Base-by-base conservation (phyloP, 2,329 filamentous ascomycete genomes). In the Dryadomyces quercus-mongolicae region DNA sequence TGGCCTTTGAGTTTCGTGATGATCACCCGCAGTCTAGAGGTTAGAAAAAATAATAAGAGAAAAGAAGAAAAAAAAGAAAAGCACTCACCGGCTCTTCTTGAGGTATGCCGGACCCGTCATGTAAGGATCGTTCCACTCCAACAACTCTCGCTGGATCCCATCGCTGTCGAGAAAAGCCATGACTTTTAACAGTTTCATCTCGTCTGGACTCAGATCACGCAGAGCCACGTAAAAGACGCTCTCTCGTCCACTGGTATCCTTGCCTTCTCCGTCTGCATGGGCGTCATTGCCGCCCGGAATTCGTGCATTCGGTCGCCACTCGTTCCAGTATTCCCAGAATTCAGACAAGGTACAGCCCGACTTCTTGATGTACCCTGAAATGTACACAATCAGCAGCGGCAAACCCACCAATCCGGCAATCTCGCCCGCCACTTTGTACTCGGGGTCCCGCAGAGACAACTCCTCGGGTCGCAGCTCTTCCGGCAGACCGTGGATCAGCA, bases 281-380 rank as follows among this genome's bases (percentile, higher is more conserved):
- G n/a, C 25, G 2, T 31, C 13, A 3, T 15, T 20, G 9, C 21
- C 48, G 13, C 43, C 20, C 1, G 51, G 13, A 8, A 54, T 20
- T 1, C 55, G 44, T 0, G 51, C 53, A 7, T 55, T 55, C 0
- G 53, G 42, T 2, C 55, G 56, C 58, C 56, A 59, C 12, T 58
- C 58, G 38, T 57, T 58, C 58, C 58, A 58, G 42, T 57, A 56
- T 15, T 57, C 54, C 58, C 56, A 58, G 18, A 60, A 58, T n/a
- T 60, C 55, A 0, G 52, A 56, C 34, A 59, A 48, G 0, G 55
- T 54, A 18, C 56, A 59, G 5, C 56, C 55, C 5, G 42, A 52
- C 10, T 54, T 57, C 18, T 56, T 56, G 15, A 59, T 59, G 54
- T 59, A 58, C 2, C 58, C 56, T 3, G 58, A 56, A 1, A 58